Conservation (phyloP, 306 rosid genomes). For the Lupinus albus region DNA sequence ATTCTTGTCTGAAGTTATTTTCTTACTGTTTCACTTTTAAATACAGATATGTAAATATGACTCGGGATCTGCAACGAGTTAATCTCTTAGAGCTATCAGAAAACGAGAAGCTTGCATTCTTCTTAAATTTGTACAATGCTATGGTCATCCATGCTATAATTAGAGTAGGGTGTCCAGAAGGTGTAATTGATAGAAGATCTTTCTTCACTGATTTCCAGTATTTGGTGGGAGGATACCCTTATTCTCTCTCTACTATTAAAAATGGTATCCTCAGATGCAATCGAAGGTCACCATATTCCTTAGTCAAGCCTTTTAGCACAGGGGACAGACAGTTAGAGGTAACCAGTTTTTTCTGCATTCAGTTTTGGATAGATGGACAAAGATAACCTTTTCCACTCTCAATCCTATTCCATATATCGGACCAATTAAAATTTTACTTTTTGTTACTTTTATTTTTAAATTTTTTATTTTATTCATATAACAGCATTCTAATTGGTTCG, state of each 20-base stretch:
- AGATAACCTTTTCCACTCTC: no score
- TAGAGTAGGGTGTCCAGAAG: constrained; percentile 69
- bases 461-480: no score
- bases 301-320: constrained; percentile 66
- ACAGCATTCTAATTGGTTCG: no score
- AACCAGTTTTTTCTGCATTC: constrained; percentile 23
- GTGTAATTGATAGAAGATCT: constrained; percentile 75
- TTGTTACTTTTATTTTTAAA: no score
- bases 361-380: constrained; percentile 3
- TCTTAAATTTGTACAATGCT: constrained; percentile 89
- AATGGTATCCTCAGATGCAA: constrained; percentile 89
- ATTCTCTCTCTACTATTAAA: constrained; percentile 61
- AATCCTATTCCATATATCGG: no score
- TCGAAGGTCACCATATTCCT: constrained; percentile 75
- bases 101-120: constrained; percentile 78
- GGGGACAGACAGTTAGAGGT: constrained; percentile 81
- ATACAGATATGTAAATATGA: no score
- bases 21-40: no score
- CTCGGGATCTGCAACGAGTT: no score
- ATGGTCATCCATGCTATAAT: constrained; percentile 89
- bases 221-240: constrained; percentile 79
- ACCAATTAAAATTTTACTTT: no score
- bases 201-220: constrained; percentile 78
- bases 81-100: constrained; percentile 62
- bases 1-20: no score